Base-by-base conservation (phyloP, 1,284 basidiomycete species). In the Ceratobasidium sp. region DNA sequence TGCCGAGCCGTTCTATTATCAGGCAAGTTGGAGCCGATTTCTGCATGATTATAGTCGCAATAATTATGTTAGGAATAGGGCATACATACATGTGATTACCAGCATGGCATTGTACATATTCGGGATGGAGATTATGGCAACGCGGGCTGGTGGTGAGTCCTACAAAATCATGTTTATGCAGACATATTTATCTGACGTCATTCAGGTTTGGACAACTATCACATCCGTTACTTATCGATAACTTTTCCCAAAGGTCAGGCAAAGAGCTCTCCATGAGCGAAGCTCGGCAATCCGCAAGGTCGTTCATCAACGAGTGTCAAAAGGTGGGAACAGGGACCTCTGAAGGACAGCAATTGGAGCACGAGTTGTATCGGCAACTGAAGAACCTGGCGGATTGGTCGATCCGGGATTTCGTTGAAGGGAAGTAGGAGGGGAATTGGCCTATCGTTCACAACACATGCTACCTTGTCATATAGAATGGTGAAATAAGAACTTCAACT, bases 61-160 rank as follows among this genome's bases (percentile, higher is more conserved):
- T 50, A 40, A 52, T 50, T 20, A 22, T 25, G 29, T n/a, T 42
- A 45, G 17, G 32, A 47, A 3, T 45, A 52, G 62, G 40, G 29
- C 17, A 67, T 67, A 12, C 40, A 54, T 50, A 50, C 50, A 20
- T 67, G 62, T 17, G 62, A 67, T 27, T 67, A 67, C 25, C 49
- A 43, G 15, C 62, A 67, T 34, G 62, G 49, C 3, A 34, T 67
- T 7, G 49, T 54, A 12, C 62, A 67, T 38, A 67, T 67, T 12
- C 53, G 50, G 54, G 62, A 67, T 20, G 62, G 35, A 27, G 62
- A 67, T 22, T 67, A 52, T 25, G 50, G 62, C n/a, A 67, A 67
- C 50, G 49, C 62, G 5, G 22, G 20, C 3, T 67, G 62, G 62
- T 67, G 62, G 62, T 67, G n/a, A 4, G 62, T 54, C 27, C 10